A percentile compares a stretch with the other conserved stretches of the same genome.
phyloP scores from a whole-genome alignment of 1,284 basidiomycete genomes.

The Laetiporus sulphureus region DNA sequence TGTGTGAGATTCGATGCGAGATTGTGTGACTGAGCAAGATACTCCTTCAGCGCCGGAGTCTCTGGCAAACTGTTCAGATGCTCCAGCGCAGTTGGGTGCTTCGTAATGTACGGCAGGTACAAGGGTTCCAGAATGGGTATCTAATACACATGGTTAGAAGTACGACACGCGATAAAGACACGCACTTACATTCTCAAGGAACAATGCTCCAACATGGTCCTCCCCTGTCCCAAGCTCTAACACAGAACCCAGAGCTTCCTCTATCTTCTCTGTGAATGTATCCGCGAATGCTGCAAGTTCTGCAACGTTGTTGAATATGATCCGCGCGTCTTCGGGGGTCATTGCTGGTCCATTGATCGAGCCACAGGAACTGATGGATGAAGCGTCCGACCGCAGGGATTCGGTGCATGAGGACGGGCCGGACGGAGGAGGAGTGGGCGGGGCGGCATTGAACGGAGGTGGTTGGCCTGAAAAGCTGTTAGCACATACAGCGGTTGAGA shows the following conservation, averaged over 20 bases:
- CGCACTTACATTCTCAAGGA: conserved; percentile 59
- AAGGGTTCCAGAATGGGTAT: conserved; percentile 72
- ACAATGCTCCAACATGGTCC: conserved; percentile 75
- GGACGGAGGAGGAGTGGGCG: conserved; percentile 28
- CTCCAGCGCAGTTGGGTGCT: conserved; percentile 71
- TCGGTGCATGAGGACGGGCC: conserved; percentile 40
- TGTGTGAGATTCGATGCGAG: conserved; percentile 73
- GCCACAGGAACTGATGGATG: conserved; percentile 42
- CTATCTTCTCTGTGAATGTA: conserved; percentile 52
- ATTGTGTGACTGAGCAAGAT: conserved; percentile 63
- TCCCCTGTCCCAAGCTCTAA: conserved; percentile 50
- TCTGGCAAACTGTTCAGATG: conserved; percentile 57
- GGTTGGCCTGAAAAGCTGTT: conserved; percentile 25
- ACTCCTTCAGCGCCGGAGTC: conserved; percentile 52
- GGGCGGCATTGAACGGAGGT: conserved; percentile 21
- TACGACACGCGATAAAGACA: not conserved
- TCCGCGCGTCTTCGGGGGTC: conserved; percentile 61
- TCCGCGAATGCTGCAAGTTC: conserved; percentile 71
- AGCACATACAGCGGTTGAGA: conserved; percentile 1
- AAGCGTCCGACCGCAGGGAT: conserved; percentile 28
- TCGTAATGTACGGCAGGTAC: conserved; percentile 85
- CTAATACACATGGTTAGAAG: conserved; percentile 30
- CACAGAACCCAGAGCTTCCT: conserved; percentile 48
- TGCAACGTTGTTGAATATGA: conserved; percentile 77
- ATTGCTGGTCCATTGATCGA: conserved; percentile 50